Evolutionary conservation across 805 yeast genomes (phyloP), one percentile per base, ranked within the genome.

Genomic region (Wickerhamiella dianesei): DNA sequence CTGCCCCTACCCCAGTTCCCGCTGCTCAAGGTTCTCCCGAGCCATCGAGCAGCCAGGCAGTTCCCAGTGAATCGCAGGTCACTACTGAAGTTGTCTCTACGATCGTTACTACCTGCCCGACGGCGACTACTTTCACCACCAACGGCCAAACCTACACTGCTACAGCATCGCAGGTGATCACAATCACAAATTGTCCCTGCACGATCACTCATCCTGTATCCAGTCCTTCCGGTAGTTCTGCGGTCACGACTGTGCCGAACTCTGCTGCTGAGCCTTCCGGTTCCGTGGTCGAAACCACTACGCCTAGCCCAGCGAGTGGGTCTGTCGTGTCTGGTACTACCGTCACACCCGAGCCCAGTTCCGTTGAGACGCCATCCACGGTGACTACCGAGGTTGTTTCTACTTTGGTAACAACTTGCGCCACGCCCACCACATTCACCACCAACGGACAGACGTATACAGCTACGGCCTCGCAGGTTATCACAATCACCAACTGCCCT

Each of bases 111-210:
- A 37, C 35, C 6, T 47, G 49, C 43, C 40, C 48, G 5, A 14
- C 35, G 2, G 48, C 53, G 4, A 48, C 54, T 21, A 39, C 46
- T 5, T 37, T 49, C 42, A 21, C 46, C 19, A 29, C 37, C 8
- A 44, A 49, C 21, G 47, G 47, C 13, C 17, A 13, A 13, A 41
- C 53, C 2, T 46, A 36, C 46, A 51, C 50, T 6, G 48, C 37
- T 25, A 41, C 50, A 14, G 48, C 41, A 19, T 14, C 53, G 3
- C 44, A 46, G 2, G 42, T 43, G 25, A 12, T 51, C 3, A 50
- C 54, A 14, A 43, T 51, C 29, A 50, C 51, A n/a, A 48, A 51
- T 48, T 51, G 54, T 40, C 51, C 53, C 3, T 51, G 53, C 50
- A 51, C 54, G 2, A 14, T 41, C 9, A 47, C 46, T 13, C 43